These are phyloP conservation scores for Populus hybrid DNA, from an alignment of 441 rosid genomes.

Conservation along the genomic window DNA sequence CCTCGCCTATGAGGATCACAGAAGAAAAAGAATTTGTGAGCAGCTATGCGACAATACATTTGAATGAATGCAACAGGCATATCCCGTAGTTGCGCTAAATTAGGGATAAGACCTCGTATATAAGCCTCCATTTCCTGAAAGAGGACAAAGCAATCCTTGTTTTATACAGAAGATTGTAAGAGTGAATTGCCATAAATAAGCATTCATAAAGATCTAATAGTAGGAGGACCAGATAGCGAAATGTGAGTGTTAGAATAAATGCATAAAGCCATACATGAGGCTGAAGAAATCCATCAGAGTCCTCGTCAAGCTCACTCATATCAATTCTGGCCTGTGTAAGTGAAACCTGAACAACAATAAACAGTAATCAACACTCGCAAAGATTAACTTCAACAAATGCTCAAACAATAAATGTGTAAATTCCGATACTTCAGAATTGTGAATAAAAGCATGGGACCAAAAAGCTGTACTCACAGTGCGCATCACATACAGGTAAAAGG, in stretches of 20 bases:
- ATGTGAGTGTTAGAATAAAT: background rate
- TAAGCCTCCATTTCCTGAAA: slow-evolving; percentile 97
- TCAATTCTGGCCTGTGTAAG: slow-evolving; percentile 98
- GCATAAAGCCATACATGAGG: slow-evolving; percentile 50
- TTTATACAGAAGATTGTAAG: slow-evolving; percentile 3
- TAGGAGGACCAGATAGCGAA: slow-evolving; percentile 3
- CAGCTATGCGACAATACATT: slow-evolving; percentile 96
- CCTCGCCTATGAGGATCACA: slow-evolving; percentile 99
- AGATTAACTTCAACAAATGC: background rate
- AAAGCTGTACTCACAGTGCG: slow-evolving; percentile 67
- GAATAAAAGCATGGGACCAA: background rate
- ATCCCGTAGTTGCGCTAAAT: slow-evolving; percentile 92
- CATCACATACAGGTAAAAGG: slow-evolving; percentile 98
- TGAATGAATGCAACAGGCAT: slow-evolving; percentile 81
- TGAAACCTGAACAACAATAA: slow-evolving; percentile 66
- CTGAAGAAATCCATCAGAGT: slow-evolving; percentile 97
- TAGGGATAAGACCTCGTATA: slow-evolving; percentile 93
- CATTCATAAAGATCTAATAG: background rate
- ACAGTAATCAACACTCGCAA: slow-evolving; percentile 16
- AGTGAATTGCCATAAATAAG: background rate
- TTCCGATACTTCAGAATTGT: background rate
- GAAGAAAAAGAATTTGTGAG: slow-evolving; percentile 97
- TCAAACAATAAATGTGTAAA: background rate
- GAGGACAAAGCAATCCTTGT: slow-evolving; percentile 20
- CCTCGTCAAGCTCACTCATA: slow-evolving; percentile 99